These are phyloP conservation scores for Termitomyces sp. DNA, from an alignment of 768 basidiomycete genomes.

Conservation along the genomic window DNA sequence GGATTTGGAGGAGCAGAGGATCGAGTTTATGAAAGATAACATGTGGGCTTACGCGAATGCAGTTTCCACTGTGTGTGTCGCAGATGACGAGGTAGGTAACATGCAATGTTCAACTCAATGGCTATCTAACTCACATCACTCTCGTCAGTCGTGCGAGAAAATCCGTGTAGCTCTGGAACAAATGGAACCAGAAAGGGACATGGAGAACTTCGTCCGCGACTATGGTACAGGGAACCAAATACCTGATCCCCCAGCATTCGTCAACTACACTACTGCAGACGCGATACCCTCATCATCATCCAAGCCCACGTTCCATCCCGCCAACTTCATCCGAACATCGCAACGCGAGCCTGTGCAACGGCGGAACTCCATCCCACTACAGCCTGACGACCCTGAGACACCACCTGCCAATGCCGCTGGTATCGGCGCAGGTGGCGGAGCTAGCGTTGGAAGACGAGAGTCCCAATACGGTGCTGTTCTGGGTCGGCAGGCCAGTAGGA, in stretches of 20 bases:
- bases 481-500: slow-evolving; percentile 28
- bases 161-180: slow-evolving; percentile 84
- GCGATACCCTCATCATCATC: slow-evolving; percentile 58
- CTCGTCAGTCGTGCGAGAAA: slow-evolving; percentile 80
- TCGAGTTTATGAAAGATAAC: slow-evolving; percentile 93
- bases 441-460: slow-evolving; percentile 30
- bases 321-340: slow-evolving; percentile 47
- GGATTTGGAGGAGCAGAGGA: slow-evolving; percentile 92
- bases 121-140: slow-evolving; percentile 1
- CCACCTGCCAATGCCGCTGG: slow-evolving; percentile 55
- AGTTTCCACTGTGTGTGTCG: slow-evolving; percentile 92
- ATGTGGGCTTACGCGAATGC: slow-evolving; percentile 96
- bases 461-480: slow-evolving; percentile 25
- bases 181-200: slow-evolving; percentile 83
- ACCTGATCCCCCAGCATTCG: slow-evolving; percentile 83
- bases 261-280: slow-evolving; percentile 73
- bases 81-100: slow-evolving; percentile 83
- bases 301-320: slow-evolving; percentile 51
- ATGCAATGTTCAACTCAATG: background rate
- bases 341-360: slow-evolving; percentile 34
- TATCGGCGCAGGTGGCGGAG: slow-evolving; percentile 62
- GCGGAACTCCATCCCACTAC: slow-evolving; percentile 24
- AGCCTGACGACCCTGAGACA: slow-evolving; percentile 37
- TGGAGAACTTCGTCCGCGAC: slow-evolving; percentile 84
- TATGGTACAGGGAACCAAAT: slow-evolving; percentile 88